Percentiles rank a stretch among this genome's conserved stretches.
These are phyloP conservation scores for Sclerotinia sclerotiorum DNA, from an alignment of 2,329 filamentous ascomycete species.

Conservation along the genomic window DNA sequence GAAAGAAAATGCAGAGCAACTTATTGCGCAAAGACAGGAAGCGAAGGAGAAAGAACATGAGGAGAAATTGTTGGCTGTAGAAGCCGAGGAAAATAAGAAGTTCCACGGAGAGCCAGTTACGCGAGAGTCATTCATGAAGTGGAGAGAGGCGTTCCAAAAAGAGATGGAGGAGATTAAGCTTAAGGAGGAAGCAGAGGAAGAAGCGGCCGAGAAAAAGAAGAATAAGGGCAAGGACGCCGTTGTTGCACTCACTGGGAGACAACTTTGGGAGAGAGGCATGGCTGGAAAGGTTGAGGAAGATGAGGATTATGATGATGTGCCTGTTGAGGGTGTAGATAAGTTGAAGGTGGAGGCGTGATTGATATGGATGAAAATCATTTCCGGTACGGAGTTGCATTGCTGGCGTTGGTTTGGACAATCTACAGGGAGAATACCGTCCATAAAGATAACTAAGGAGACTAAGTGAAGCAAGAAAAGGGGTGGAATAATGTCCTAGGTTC, in stretches of 20 bases:
- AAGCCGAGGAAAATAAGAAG: slow-evolving; percentile 93
- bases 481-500: background rate
- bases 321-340: slow-evolving; percentile 63
- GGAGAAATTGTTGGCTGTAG: slow-evolving; percentile 57
- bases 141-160: slow-evolving; percentile 73
- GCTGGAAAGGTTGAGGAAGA: slow-evolving; percentile 66
- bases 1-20: slow-evolving; percentile 86
- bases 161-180: slow-evolving; percentile 77
- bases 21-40: slow-evolving; percentile 72
- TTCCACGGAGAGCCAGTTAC: slow-evolving; percentile 91
- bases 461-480: background rate
- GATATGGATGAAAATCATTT: slow-evolving; percentile 27
- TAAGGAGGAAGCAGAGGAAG: slow-evolving; percentile 70
- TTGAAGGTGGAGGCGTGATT: slow-evolving; percentile 62
- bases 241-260: slow-evolving; percentile 67
- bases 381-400: slow-evolving; percentile 37
- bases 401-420: slow-evolving; percentile 30
- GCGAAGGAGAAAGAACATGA: slow-evolving; percentile 59
- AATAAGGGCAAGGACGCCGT: slow-evolving; percentile 72
- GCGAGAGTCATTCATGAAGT: slow-evolving; percentile 78
- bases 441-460: background rate
- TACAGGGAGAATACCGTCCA: background rate
- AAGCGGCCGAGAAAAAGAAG: slow-evolving; percentile 79
- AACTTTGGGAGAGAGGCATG: slow-evolving; percentile 76
- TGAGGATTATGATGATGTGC: slow-evolving; percentile 60